These are phyloP conservation scores for Chlorophyllum brunneum DNA, from an alignment of 768 basidiomycete species.

Conservation along the genomic window DNA sequence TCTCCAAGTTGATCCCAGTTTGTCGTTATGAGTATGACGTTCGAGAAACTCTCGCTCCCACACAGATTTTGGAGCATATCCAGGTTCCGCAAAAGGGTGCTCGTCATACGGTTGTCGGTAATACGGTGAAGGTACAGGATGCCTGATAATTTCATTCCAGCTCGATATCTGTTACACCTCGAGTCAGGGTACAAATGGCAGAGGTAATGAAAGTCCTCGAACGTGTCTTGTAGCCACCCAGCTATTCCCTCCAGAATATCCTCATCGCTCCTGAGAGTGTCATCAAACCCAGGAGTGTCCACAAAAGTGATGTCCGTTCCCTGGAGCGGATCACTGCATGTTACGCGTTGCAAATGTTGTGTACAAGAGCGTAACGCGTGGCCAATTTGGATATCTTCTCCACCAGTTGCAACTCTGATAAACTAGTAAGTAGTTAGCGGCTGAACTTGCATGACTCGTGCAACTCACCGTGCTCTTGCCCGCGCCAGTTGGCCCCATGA, in stretches of 20 bases:
- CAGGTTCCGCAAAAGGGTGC: background rate
- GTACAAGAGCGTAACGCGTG: conserved; percentile 11
- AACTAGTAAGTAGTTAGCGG: background rate
- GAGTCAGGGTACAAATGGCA: background rate
- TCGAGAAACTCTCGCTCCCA: background rate
- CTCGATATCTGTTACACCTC: background rate
- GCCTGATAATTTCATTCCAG: conserved; percentile 1
- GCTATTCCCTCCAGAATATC: conserved; percentile 11
- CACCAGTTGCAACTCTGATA: conserved; percentile 1
- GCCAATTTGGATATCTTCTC: background rate
- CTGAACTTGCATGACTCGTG: background rate
- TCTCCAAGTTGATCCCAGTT: conserved; percentile 8
- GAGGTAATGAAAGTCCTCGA: background rate
- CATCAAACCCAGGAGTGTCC: conserved; percentile 17
- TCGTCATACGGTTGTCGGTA: background rate
- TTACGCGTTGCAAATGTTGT: background rate
- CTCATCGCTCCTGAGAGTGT: conserved; percentile 11
- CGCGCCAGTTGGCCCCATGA: conserved; percentile 23
- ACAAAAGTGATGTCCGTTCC: conserved; percentile 2
- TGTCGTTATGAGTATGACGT: conserved; percentile 9
- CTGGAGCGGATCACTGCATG: background rate
- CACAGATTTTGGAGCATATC: conserved; percentile 11
- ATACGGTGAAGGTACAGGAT: conserved; percentile 13
- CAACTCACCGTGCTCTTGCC: conserved; percentile 18
- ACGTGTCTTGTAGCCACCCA: conserved; percentile 12